A percentile compares a stretch with the other conserved stretches of the same genome.
These are phyloP conservation scores for Mycosphaerella sp. DNA, from an alignment of 2,329 filamentous ascomycete species.

Conservation along the genomic window DNA sequence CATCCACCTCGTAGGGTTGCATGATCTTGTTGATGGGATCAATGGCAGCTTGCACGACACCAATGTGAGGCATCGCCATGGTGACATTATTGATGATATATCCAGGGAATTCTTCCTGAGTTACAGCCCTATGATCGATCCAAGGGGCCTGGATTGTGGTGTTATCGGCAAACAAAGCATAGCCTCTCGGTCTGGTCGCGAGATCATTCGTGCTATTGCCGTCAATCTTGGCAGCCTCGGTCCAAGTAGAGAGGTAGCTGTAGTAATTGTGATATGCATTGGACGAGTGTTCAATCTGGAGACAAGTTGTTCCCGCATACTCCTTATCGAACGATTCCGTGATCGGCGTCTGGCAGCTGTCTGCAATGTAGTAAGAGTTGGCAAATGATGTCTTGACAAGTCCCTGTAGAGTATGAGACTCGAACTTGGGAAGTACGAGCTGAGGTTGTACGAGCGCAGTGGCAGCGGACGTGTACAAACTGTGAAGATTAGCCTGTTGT, in stretches of 20 bases:
- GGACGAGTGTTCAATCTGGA: conserved; percentile 63
- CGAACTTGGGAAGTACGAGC: conserved; percentile 53
- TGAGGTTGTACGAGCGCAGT: conserved; percentile 70
- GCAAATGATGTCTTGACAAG: conserved; percentile 57
- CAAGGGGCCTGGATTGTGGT: conserved; percentile 64
- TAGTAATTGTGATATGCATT: conserved; percentile 67
- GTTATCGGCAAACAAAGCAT: conserved; percentile 62
- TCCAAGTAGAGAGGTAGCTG: conserved; percentile 33
- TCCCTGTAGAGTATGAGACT: conserved; percentile 48
- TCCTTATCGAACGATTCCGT: conserved; percentile 35
- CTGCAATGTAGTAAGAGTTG: conserved; percentile 52
- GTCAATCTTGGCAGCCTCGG: conserved; percentile 49
- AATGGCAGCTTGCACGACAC: conserved; percentile 59
- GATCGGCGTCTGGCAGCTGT: conserved; percentile 58
- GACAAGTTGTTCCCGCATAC: conserved; percentile 51
- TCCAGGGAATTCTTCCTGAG: conserved; percentile 37
- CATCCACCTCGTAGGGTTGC: conserved; percentile 56
- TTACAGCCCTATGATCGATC: conserved; percentile 54
- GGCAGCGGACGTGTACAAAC: conserved; percentile 67
- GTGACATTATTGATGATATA: conserved; percentile 63
- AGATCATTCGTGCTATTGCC: conserved; percentile 41
- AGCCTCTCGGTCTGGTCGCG: conserved; percentile 50
- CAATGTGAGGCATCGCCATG: conserved; percentile 68
- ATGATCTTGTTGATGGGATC: conserved; percentile 58
- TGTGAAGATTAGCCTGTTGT: neutral